phyloP scores from a whole-genome alignment of 2,329 filamentous ascomycete species.

The Emergomyces africanus region DNA sequence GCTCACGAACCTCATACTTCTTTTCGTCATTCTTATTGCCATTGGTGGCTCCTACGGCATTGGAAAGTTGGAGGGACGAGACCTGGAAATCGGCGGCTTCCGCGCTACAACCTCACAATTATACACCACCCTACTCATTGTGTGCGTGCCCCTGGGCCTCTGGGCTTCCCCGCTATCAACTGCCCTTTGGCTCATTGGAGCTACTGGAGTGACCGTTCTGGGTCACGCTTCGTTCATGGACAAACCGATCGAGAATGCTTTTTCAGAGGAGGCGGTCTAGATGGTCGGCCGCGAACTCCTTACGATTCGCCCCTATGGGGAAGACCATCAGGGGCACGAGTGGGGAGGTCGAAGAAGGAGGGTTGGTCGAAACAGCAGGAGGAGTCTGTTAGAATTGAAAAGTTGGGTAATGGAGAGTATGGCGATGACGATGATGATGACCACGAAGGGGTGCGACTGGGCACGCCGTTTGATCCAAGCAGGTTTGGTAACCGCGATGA shows the following conservation, averaged over 20 bases:
- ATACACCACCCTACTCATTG: slow-evolving; percentile 73
- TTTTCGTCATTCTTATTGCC: slow-evolving; percentile 87
- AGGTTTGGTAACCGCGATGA: not conserved
- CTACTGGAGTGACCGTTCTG: slow-evolving; percentile 82
- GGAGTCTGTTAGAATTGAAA: slow-evolving; percentile 46
- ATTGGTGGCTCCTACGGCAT: slow-evolving; percentile 82
- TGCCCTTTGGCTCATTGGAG: slow-evolving; percentile 89
- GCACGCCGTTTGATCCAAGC: not conserved
- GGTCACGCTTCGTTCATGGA: slow-evolving; percentile 94
- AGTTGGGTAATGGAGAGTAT: slow-evolving; percentile 44
- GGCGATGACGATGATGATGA: slow-evolving; percentile 40
- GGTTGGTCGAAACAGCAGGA: slow-evolving; percentile 40
- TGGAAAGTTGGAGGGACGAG: slow-evolving; percentile 74
- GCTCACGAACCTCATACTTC: slow-evolving; percentile 70
- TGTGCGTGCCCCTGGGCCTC: slow-evolving; percentile 74
- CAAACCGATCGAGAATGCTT: slow-evolving; percentile 99
- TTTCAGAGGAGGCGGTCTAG: slow-evolving; percentile 99
- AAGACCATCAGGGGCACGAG: slow-evolving; percentile 92
- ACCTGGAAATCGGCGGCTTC: slow-evolving; percentile 74
- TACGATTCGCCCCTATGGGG: slow-evolving; percentile 83
- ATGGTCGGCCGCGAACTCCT: slow-evolving; percentile 99
- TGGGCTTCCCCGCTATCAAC: slow-evolving; percentile 74
- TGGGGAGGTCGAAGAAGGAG: slow-evolving; percentile 47
- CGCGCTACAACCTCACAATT: slow-evolving; percentile 83
- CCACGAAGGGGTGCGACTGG: slow-evolving; percentile 18